Percentiles rank a stretch among this genome's conserved stretches.
Evolutionary conservation across 139 green algal genomes (phyloP).

Genomic region (Chara braunii): DNA sequence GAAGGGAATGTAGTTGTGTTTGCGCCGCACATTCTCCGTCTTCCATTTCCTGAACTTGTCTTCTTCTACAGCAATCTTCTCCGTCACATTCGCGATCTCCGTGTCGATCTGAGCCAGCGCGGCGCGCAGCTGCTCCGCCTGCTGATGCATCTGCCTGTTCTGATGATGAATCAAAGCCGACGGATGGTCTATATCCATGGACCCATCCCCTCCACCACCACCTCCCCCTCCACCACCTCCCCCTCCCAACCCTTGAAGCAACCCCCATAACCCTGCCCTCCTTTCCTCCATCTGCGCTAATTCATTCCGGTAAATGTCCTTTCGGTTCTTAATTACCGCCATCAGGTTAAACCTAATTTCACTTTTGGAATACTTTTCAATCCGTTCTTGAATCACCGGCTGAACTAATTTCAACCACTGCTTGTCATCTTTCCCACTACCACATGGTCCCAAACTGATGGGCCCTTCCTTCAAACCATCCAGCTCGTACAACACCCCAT

Average conservation of each 20-base stretch:
- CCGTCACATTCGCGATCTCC: conserved; percentile 31
- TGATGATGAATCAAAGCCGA: no score
- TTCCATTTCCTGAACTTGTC: conserved; percentile 66
- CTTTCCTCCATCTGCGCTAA: conserved; percentile 19
- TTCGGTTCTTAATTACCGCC: conserved; percentile 70
- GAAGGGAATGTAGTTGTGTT: conserved; percentile 91
- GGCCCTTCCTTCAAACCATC: conserved; percentile 92
- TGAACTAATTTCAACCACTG: conserved; percentile 69
- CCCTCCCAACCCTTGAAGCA: no score
- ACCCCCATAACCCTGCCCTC: background rate
- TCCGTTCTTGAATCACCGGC: conserved; percentile 65
- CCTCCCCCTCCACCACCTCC: conserved; percentile 5
- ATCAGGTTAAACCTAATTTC: conserved; percentile 98
- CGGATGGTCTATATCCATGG: no score
- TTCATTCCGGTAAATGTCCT: conserved; percentile 5
- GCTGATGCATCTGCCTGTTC: no score
- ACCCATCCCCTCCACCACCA: background rate
- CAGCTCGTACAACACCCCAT: conserved; percentile 82
- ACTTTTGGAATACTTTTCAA: conserved; percentile 70
- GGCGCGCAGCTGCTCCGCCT: no score
- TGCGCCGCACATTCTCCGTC: conserved; percentile 83
- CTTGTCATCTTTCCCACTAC: conserved; percentile 34
- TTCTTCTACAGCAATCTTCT: conserved; percentile 58
- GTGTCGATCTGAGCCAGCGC: background rate
- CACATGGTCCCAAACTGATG: conserved; percentile 57